These are phyloP conservation scores for Telopea speciosissima DNA, from an alignment of 177 flowering plant species.

Conservation along the genomic window DNA sequence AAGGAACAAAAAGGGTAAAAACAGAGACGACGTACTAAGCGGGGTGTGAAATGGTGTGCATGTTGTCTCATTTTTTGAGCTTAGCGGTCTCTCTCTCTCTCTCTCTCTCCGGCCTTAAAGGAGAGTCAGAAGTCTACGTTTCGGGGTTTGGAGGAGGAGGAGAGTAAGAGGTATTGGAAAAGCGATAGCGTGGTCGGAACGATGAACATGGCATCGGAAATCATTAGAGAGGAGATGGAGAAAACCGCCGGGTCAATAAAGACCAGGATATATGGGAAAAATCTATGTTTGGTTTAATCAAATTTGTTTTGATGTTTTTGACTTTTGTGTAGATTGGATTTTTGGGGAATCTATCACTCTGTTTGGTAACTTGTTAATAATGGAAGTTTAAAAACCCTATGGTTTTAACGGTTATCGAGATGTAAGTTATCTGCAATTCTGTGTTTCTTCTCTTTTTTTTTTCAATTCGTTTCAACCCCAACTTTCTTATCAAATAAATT, in stretches of 20 bases:
- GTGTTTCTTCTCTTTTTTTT: no score
- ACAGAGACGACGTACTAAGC: conserved; percentile 49
- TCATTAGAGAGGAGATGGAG: conserved; percentile 9
- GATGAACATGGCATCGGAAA: conserved; percentile 49
- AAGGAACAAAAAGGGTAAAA: not conserved
- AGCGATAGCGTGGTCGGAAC: conserved; percentile 66
- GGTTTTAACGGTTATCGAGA: not conserved
- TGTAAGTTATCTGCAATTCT: not conserved
- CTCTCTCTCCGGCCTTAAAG: not conserved
- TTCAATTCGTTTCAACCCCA: no score
- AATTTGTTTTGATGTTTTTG: not conserved
- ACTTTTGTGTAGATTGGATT: not conserved
- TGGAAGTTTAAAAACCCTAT: not conserved
- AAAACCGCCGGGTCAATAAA: no score
- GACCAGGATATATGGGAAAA: not conserved
- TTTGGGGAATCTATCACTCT: not conserved
- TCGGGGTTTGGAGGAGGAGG: not conserved
- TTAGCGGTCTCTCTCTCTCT: conserved; percentile 11
- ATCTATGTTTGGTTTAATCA: not conserved
- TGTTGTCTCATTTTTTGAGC: conserved; percentile 20
- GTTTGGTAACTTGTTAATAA: not conserved
- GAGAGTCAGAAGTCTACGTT: not conserved
- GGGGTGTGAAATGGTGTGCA: conserved; percentile 48
- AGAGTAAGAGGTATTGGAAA: conserved; percentile 21
- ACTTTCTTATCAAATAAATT: no score